These are phyloP conservation scores for Aspergillus intermedius DNA, from an alignment of 2,329 filamentous ascomycete species.

Conservation along the genomic window DNA sequence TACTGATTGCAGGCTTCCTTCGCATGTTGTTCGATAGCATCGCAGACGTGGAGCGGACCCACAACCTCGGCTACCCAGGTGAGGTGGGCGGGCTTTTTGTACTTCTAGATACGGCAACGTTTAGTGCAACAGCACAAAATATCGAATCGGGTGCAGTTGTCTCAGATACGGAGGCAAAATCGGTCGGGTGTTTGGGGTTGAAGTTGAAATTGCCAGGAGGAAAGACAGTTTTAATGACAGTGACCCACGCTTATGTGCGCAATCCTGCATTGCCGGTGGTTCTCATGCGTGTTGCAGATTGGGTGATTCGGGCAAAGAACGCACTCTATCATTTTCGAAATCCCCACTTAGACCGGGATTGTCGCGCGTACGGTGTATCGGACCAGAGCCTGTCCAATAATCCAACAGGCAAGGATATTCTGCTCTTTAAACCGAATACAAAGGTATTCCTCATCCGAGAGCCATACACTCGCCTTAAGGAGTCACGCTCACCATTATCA, in stretches of 20 bases:
- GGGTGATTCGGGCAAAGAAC: neutral
- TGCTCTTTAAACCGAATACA: slow-evolving; percentile 1
- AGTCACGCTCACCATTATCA: neutral
- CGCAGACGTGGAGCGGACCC: slow-evolving; percentile 7
- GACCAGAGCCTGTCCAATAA: neutral
- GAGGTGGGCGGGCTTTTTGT: too few relatives aligned
- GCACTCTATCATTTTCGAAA: slow-evolving; percentile 1
- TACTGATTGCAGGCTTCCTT: slow-evolving; percentile 12
- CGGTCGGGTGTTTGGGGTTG: slow-evolving; percentile 17
- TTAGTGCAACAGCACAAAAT: too few relatives aligned
- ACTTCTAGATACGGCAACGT: too few relatives aligned
- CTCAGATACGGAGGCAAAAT: too few relatives aligned
- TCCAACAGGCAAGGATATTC: slow-evolving; percentile 5
- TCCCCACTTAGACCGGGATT: neutral
- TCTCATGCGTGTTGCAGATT: neutral
- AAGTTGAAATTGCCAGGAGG: slow-evolving; percentile 3
- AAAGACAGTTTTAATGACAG: slow-evolving; percentile 3
- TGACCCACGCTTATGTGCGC: slow-evolving; percentile 6
- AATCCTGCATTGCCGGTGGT: neutral
- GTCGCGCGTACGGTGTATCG: neutral
- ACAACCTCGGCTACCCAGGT: too few relatives aligned
- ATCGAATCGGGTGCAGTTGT: too few relatives aligned
- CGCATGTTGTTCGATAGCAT: slow-evolving; percentile 8
- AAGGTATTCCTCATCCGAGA: slow-evolving; percentile 1
- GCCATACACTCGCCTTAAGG: neutral